Evolutionary conservation across 2,329 filamentous ascomycete genomes (phyloP).

Genomic region (Arthrinium puccinioides): DNA sequence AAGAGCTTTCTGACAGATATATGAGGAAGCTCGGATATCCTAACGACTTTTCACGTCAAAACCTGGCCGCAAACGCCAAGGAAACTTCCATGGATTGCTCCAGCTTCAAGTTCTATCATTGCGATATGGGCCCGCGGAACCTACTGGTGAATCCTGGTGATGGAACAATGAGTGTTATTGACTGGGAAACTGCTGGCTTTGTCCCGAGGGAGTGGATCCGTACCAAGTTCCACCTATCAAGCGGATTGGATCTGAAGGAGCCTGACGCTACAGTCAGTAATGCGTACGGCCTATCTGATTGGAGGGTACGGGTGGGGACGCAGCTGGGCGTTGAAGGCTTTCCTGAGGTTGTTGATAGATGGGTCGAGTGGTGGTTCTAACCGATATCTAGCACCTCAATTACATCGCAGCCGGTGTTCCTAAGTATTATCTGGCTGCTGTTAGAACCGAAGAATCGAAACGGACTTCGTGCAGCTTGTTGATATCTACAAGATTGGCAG

Average conservation of each 20-base stretch:
- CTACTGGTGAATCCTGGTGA: neutral
- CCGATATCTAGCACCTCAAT: neutral
- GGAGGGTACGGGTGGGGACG: neutral
- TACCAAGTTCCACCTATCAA: conserved; percentile 1
- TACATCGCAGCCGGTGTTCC: neutral
- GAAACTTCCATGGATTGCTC: conserved; percentile 1
- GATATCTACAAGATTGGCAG: neutral
- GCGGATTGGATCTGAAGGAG: neutral
- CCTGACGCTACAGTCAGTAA: neutral
- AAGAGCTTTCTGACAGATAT: neutral
- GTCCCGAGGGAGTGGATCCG: neutral
- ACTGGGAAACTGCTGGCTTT: conserved; percentile 2
- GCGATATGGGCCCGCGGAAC: conserved; percentile 2
- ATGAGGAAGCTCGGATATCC: neutral
- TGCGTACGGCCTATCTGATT: neutral
- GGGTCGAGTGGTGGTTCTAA: neutral
- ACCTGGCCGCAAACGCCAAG: neutral
- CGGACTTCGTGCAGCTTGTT: neutral
- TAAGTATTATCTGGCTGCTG: neutral
- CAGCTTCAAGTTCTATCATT: conserved; percentile 2
- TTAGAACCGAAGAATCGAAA: neutral
- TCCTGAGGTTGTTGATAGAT: conserved; percentile 1
- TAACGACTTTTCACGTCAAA: neutral
- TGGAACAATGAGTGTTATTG: neutral
- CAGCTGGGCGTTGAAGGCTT: conserved; percentile 1